Evolutionary conservation across 225 moss, liverwort and hornwort genomes (phyloP).

Genomic region (Thuidium tamariscinum): DNA sequence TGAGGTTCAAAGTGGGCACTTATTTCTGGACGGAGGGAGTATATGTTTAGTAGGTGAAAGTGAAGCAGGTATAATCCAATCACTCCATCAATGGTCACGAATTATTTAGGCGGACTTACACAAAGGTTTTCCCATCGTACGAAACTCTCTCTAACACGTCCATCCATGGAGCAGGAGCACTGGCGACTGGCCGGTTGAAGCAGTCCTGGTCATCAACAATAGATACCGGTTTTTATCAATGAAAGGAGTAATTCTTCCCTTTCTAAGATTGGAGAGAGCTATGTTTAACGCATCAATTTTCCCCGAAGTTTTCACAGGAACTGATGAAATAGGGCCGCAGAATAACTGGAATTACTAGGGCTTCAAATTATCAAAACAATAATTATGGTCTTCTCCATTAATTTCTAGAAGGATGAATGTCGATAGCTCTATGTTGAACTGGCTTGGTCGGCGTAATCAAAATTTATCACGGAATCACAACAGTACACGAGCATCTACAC

Average conservation of each 20-base stretch:
- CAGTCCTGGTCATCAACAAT: constrained; percentile 44
- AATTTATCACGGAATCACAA: neutral
- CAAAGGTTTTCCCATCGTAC: constrained; percentile 35
- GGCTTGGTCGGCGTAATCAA: neutral
- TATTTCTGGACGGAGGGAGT: neutral
- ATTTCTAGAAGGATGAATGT: neutral
- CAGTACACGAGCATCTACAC: neutral
- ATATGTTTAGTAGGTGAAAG: neutral
- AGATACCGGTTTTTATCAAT: neutral
- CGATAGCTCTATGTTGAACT: neutral
- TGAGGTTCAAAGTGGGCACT: neutral
- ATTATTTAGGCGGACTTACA: constrained; percentile 33
- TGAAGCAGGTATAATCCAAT: neutral
- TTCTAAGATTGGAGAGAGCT: neutral
- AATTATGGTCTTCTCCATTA: neutral
- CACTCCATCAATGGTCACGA: neutral
- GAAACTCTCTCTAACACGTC: constrained; percentile 67
- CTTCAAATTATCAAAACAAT: neutral
- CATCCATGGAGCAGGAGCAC: constrained; percentile 85
- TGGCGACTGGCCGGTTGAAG: constrained; percentile 65
- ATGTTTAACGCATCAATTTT: neutral
- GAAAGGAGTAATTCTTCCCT: neutral
- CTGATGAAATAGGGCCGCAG: neutral
- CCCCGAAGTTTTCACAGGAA: neutral
- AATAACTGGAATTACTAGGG: neutral